Base-by-base conservation (phyloP, 768 basidiomycete genomes). In the Podaxis sp. region DNA sequence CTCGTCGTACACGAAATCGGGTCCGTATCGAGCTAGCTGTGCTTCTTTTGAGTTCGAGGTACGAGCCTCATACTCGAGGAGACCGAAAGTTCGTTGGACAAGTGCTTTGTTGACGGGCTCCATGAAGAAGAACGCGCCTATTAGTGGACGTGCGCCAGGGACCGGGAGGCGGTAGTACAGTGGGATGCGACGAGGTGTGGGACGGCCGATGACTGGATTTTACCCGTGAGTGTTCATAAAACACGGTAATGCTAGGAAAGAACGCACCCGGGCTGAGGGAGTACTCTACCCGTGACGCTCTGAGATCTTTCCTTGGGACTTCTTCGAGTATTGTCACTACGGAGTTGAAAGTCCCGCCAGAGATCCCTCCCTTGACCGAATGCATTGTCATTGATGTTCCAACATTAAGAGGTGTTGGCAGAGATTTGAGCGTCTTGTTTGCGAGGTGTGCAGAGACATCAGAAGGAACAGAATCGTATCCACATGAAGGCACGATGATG, bases 401-500 rank as follows among this genome's bases (percentile, higher is more conserved):
- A n/a, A 86, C 77, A 20, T 75, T 44, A 4, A 68, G 67, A 24
- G 69, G 68, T 41, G 66, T 64, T 7, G 69, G 69, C 3, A 70
- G 70, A 10, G 76, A 69, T 72, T 88, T 88, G 57, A 95, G 81
- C 0, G 87, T 87, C 67, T 84, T 86, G 62, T 88, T 88, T 17
- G 90, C 83, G 52, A 93, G 75, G 74, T 86, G 88, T 0, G 86
- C 83, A 11, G 83, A 74, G 49, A 90, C 71, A 70, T 97, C 94
- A 2, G 88, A 85, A 2, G 91, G 91, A 30, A 93, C 68, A 1
- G 90, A 93, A 71, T 93, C 91, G 64, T 91, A 81, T 2, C 89
- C 94, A 58, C 87, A 90, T 1, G 86, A 80, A 24, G 92, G 92
- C 20, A 97, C 82, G 66, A 98, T 89, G 65, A 92, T 83, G 4